These are phyloP conservation scores for Cinnamomum micranthum DNA, from an alignment of 164 flowering plant genomes.

Conservation along the genomic window DNA sequence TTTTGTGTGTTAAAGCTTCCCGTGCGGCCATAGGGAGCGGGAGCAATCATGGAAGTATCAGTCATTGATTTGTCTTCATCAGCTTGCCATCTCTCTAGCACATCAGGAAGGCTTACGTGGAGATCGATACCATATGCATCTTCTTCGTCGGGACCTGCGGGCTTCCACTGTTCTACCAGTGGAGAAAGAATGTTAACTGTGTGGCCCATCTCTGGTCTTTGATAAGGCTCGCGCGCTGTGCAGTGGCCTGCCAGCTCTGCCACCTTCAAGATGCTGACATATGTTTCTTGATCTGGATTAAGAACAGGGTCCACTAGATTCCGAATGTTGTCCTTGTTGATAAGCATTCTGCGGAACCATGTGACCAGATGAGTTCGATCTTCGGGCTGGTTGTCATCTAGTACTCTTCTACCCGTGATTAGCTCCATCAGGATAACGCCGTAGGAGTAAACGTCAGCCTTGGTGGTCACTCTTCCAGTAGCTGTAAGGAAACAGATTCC, in stretches of 20 bases:
- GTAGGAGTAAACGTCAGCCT: constrained; percentile 34
- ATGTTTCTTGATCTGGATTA: constrained; percentile 43
- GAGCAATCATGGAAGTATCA: constrained; percentile 2
- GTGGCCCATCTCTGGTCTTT: constrained; percentile 57
- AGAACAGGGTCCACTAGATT: constrained; percentile 33
- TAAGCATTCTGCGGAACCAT: constrained; percentile 42
- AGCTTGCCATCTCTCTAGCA: constrained; percentile 35
- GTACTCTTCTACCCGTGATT: constrained; percentile 26
- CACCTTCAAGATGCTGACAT: constrained; percentile 32
- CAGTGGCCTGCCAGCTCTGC: constrained; percentile 57
- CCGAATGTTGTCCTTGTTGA: constrained; percentile 29
- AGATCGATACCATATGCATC: constrained; percentile 28
- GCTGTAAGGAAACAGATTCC: constrained; percentile 17
- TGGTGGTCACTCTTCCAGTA: constrained; percentile 32
- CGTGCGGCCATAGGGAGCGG: not conserved
- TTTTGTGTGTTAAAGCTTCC: not conserved
- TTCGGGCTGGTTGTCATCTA: constrained; percentile 32
- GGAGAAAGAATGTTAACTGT: constrained; percentile 44
- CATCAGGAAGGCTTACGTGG: constrained; percentile 32
- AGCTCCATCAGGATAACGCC: constrained; percentile 36
- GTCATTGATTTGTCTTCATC: constrained; percentile 24
- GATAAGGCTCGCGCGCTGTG: constrained; percentile 47
- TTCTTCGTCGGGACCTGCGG: constrained; percentile 26
- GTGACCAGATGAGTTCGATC: constrained; percentile 40
- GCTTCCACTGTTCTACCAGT: constrained; percentile 59